These are phyloP conservation scores for Solanum verrucosum DNA, from an alignment of 257 asterid species.

Conservation along the genomic window DNA sequence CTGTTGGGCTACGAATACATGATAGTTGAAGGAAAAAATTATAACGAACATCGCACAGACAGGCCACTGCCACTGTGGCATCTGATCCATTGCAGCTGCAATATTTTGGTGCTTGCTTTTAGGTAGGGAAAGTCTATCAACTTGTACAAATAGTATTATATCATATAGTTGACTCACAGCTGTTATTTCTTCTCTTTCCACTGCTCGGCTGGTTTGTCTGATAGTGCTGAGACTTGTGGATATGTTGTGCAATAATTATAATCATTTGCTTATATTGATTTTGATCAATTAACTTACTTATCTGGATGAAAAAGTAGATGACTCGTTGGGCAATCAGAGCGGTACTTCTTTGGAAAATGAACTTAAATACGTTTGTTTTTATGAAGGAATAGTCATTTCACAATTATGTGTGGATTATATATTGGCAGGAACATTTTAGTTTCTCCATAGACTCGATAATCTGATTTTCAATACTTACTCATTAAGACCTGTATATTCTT, in stretches of 20 bases:
- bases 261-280: not conserved
- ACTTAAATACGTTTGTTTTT: not conserved
- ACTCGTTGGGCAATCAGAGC: not conserved
- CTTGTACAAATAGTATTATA: not conserved
- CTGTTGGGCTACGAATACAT: not conserved
- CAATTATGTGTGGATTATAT: not conserved
- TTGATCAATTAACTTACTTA: not conserved
- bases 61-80: too few species aligned
- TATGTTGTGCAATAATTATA: not conserved
- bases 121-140: not conserved
- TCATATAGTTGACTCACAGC: not conserved
- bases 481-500: not conserved
- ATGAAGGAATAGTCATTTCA: not conserved
- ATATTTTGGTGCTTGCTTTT: not conserved
- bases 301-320: not conserved
- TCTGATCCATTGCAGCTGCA: not conserved
- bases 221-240: not conserved
- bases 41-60: not conserved
- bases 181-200: not conserved
- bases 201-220: not conserved
- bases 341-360: not conserved
- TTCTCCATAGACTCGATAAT: not conserved
- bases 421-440: not conserved
- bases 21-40: not conserved
- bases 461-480: not conserved